Evolutionary conservation across 2,329 filamentous ascomycete genomes (phyloP).

Genomic region (Penicillium sp.): DNA sequence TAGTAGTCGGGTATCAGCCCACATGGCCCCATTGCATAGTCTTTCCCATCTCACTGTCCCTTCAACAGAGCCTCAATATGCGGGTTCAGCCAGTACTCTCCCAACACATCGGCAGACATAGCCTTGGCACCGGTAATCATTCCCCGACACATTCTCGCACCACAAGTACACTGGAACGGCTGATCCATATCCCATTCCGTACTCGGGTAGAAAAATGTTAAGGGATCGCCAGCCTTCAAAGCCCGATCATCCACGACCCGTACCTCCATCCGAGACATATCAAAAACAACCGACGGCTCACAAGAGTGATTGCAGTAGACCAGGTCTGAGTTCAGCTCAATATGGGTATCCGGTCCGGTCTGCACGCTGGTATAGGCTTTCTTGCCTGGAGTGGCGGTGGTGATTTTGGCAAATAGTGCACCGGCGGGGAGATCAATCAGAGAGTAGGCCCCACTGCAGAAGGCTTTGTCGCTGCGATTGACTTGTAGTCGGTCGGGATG

Average conservation of each 20-base stretch:
- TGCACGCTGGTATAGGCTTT: slow-evolving; percentile 56
- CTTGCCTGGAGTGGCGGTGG: slow-evolving; percentile 44
- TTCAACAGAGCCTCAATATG: slow-evolving; percentile 39
- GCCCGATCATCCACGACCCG: slow-evolving; percentile 40
- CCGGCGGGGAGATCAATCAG: slow-evolving; percentile 52
- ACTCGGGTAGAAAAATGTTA: slow-evolving; percentile 53
- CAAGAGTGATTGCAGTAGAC: slow-evolving; percentile 60
- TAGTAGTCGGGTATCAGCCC: not conserved
- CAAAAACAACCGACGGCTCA: slow-evolving; percentile 53
- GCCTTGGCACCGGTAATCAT: slow-evolving; percentile 42
- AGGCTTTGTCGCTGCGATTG: slow-evolving; percentile 33
- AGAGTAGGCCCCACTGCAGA: slow-evolving; percentile 45
- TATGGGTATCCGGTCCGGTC: slow-evolving; percentile 49
- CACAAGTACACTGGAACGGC: slow-evolving; percentile 47
- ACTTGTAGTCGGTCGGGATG: slow-evolving; percentile 31
- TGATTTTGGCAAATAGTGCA: slow-evolving; percentile 51
- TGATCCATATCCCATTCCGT: slow-evolving; percentile 53
- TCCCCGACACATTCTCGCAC: slow-evolving; percentile 39
- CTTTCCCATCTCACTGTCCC: slow-evolving; percentile 18
- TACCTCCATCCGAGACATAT: slow-evolving; percentile 47
- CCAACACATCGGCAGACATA: slow-evolving; percentile 34
- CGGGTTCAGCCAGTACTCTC: slow-evolving; percentile 44
- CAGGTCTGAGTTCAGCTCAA: slow-evolving; percentile 58
- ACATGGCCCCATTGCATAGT: not conserved
- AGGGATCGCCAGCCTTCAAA: slow-evolving; percentile 41